Evolutionary conservation across 192 early-diverging fungal genomes (phyloP).

Genomic region (Backusella luteola): DNA sequence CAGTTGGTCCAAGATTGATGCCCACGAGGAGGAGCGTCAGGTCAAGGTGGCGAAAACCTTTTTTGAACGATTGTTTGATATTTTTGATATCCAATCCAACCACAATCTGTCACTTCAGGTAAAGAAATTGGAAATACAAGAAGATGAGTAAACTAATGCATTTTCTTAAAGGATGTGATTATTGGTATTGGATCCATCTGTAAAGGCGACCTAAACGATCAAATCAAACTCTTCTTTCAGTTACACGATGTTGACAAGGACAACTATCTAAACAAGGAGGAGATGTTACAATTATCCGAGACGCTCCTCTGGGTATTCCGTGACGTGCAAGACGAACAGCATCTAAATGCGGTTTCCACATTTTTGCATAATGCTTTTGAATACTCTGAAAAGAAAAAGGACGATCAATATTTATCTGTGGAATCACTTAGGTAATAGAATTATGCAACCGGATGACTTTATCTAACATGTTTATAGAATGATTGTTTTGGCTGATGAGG

Average conservation of each 20-base stretch:
- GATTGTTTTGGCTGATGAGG: constrained; percentile 82
- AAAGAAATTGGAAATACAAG: background rate
- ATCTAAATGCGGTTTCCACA: constrained; percentile 49
- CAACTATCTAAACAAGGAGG: constrained; percentile 62
- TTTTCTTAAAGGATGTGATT: constrained; percentile 58
- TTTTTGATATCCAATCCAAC: constrained; percentile 21
- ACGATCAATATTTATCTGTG: constrained; percentile 18
- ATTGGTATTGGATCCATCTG: constrained; percentile 65
- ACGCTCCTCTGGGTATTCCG: constrained; percentile 66
- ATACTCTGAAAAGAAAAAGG: constrained; percentile 29
- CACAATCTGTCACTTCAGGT: constrained; percentile 25
- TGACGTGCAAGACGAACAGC: constrained; percentile 39
- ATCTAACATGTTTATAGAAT: constrained; percentile 42
- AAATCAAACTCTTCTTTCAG: constrained; percentile 72
- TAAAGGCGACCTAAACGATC: constrained; percentile 64
- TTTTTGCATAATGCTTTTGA: constrained; percentile 60
- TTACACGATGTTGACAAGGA: constrained; percentile 65
- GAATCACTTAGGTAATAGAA: constrained; percentile 25
- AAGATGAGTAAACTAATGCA: background rate
- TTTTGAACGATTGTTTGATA: constrained; percentile 22
- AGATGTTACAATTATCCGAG: constrained; percentile 78
- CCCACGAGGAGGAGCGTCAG: constrained; percentile 11
- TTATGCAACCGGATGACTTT: too few species aligned
- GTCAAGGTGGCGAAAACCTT: constrained; percentile 17
- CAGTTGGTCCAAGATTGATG: constrained; percentile 40